A percentile compares a stretch with the other conserved stretches of the same genome.
phyloP scores from a whole-genome alignment of 225 moss, liverwort and hornwort species.

The Antitrichia curtipendula region DNA sequence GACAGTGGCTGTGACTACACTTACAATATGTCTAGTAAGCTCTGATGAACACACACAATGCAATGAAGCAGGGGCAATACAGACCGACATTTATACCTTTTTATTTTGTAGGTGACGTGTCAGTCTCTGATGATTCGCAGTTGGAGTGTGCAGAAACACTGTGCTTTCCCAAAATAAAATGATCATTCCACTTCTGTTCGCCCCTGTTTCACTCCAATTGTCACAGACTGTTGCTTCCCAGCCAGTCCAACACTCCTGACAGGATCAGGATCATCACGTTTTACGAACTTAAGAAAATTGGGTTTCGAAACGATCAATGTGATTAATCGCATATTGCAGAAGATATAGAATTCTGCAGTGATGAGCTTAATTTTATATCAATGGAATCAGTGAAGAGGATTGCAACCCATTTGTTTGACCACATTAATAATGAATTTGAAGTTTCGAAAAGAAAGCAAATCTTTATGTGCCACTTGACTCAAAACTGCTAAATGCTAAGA shows the following conservation, averaged over 20 bases:
- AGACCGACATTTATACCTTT: neutral
- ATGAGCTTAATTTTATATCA: neutral
- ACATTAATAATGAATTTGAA: neutral
- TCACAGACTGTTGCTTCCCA: neutral
- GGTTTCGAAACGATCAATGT: neutral
- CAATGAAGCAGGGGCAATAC: neutral
- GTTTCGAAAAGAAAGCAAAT: neutral
- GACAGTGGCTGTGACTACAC: neutral
- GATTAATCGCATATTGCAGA: neutral
- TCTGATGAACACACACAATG: neutral
- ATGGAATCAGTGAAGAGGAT: neutral
- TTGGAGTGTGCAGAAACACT: neutral
- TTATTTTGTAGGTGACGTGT: neutral
- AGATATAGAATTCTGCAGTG: no score
- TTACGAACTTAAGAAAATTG: no score
- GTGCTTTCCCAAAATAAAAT: neutral
- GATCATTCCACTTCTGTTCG: neutral
- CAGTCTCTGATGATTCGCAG: neutral
- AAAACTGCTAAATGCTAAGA: neutral
- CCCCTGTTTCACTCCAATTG: neutral
- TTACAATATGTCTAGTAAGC: neutral
- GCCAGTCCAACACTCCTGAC: neutral
- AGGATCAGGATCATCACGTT: neutral
- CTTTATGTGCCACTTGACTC: neutral
- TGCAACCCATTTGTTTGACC: neutral